Evolutionary conservation across 495 filamentous ascomycete species (phyloP).

Genomic region (Penicillium antarcticum): DNA sequence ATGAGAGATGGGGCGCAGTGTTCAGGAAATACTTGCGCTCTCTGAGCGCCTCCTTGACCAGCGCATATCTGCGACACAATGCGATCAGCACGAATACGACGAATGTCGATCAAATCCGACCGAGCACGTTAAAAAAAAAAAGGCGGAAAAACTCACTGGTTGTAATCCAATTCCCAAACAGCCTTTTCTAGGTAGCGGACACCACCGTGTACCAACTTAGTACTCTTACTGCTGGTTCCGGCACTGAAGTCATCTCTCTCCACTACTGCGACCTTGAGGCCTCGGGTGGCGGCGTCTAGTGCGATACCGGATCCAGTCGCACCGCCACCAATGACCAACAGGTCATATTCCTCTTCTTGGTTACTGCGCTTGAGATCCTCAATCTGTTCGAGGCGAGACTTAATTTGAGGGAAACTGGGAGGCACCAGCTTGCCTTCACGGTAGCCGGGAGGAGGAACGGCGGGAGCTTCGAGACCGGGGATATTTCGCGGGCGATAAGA

Average conservation of each 20-base stretch:
- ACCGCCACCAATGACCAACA: constrained; percentile 88
- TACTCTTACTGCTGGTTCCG: constrained; percentile 95
- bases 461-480: constrained; percentile 74
- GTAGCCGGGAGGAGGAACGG: constrained; percentile 78
- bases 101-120: background rate
- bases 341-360: constrained; percentile 62
- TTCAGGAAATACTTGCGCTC: constrained; percentile 95
- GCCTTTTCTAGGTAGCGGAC: constrained; percentile 97
- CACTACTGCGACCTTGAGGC: constrained; percentile 89
- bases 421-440: constrained; percentile 75
- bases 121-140: background rate
- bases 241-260: constrained; percentile 93
- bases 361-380: constrained; percentile 44
- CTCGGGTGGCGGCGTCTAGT: constrained; percentile 88
- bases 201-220: constrained; percentile 95
- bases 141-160: constrained; percentile 55
- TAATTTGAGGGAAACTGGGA: constrained; percentile 76
- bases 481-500: constrained; percentile 83
- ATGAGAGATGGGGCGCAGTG: constrained; percentile 91
- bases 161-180: constrained; percentile 93
- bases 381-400: constrained; percentile 60
- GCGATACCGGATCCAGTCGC: constrained; percentile 93
- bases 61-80: constrained; percentile 56
- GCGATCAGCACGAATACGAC: constrained; percentile 9
- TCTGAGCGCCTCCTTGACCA: constrained; percentile 92